phyloP scores from a whole-genome alignment of 257 asterid species.

The Gardenia jasminoides region DNA sequence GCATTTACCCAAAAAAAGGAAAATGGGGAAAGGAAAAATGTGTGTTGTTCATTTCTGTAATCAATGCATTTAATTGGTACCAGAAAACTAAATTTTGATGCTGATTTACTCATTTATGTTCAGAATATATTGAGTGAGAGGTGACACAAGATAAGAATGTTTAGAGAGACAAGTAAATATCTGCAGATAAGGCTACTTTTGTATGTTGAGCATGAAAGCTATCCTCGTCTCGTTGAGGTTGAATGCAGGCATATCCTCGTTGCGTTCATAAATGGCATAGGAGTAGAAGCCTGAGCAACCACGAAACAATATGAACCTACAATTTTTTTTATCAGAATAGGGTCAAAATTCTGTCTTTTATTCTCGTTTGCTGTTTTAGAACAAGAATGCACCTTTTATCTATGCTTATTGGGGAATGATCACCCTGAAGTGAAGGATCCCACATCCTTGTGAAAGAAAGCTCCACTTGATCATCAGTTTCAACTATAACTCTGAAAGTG shows the following conservation, averaged over 20 bases:
- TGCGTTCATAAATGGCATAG: conserved; percentile 70
- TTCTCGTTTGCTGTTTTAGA: background rate
- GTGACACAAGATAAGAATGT: background rate
- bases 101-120: too few species aligned
- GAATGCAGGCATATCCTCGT: conserved; percentile 79
- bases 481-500: conserved; percentile 42
- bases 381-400: conserved; percentile 55
- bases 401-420: conserved; percentile 62
- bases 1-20: too few species aligned
- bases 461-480: conserved; percentile 68
- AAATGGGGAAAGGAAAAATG: too few species aligned
- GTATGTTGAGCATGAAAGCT: conserved; percentile 70
- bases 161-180: background rate
- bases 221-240: conserved; percentile 73
- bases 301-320: conserved; percentile 63
- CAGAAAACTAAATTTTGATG: too few species aligned
- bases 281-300: conserved; percentile 74
- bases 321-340: too few species aligned
- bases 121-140: background rate
- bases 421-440: conserved; percentile 60
- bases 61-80: background rate
- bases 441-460: conserved; percentile 75
- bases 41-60: background rate
- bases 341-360: background rate
- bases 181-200: conserved; percentile 40